Conservation (phyloP, 2,329 filamentous ascomycete genomes). For the Purpureocillium takamizusanense region DNA sequence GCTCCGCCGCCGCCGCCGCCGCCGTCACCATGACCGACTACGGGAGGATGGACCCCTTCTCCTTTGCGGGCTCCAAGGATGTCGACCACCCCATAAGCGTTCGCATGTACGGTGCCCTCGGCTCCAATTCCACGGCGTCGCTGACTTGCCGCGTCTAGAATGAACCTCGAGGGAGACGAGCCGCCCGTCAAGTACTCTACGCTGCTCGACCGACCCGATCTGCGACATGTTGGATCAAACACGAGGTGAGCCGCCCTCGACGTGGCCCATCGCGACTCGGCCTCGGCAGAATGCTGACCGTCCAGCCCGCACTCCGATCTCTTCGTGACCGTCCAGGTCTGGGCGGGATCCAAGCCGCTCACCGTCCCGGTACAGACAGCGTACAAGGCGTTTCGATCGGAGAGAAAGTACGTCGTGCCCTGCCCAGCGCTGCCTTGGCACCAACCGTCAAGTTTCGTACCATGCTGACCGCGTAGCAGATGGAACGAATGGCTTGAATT, state of each 20-base stretch:
- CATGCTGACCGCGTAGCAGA: conserved; percentile 25
- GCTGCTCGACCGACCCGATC: conserved; percentile 66
- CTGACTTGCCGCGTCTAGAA: conserved; percentile 22
- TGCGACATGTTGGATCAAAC: conserved; percentile 83
- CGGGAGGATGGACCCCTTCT: conserved; percentile 80
- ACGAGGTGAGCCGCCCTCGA: conserved; percentile 46
- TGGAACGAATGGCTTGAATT: conserved; percentile 97
- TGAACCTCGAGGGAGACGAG: conserved; percentile 38
- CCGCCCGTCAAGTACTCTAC: conserved; percentile 47
- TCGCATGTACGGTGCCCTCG: conserved; percentile 42
- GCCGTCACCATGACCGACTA: conserved; percentile 24
- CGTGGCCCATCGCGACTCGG: background rate
- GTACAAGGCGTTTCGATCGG: conserved; percentile 80
- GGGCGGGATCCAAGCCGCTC: conserved; percentile 90
- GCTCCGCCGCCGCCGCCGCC: background rate
- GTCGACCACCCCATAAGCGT: conserved; percentile 65
- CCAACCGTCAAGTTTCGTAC: too few relatives aligned
- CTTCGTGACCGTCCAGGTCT: conserved; percentile 86
- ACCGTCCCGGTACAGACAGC: conserved; percentile 87
- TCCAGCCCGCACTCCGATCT: conserved; percentile 73
- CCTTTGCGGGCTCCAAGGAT: conserved; percentile 83
- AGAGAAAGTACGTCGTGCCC: conserved; percentile 40
- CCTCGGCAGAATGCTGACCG: conserved; percentile 10
- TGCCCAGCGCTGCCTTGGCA: background rate
- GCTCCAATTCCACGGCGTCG: conserved; percentile 3